These are phyloP conservation scores for Beauveria asiatica DNA, from an alignment of 2,329 filamentous ascomycete genomes.

Conservation along the genomic window DNA sequence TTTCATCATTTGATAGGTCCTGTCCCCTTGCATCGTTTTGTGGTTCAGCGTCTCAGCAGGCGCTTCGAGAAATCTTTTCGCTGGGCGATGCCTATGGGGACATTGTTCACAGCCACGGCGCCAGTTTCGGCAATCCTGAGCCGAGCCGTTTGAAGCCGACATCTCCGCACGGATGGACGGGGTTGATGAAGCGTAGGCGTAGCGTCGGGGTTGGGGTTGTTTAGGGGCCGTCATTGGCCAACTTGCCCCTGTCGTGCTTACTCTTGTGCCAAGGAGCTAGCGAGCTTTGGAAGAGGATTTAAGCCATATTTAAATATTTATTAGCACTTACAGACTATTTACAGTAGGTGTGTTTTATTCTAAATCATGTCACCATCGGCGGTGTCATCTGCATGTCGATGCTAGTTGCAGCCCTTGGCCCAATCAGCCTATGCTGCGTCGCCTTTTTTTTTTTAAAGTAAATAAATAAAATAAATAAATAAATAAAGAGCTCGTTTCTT, in stretches of 20 bases:
- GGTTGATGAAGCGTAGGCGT: not conserved
- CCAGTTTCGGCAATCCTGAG: not conserved
- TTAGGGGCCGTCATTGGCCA: not conserved
- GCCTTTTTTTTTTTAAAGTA: too few species aligned
- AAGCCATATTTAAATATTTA: too few species aligned
- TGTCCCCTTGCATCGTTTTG: not conserved
- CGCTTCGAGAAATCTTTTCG: not conserved
- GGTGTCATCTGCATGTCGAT: too few species aligned
- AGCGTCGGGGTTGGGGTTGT: not conserved
- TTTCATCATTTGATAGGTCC: not conserved
- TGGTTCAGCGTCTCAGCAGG: not conserved
- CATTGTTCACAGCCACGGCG: conserved; percentile 2
- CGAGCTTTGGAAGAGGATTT: not conserved
- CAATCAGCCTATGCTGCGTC: too few species aligned
- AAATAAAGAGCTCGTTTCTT: too few species aligned
- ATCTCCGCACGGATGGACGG: not conserved
- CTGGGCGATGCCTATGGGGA: not conserved
- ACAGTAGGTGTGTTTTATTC: too few species aligned
- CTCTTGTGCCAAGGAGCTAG: not conserved
- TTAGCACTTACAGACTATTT: too few species aligned
- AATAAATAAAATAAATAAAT: too few species aligned
- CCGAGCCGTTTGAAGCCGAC: not conserved
- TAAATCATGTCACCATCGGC: too few species aligned
- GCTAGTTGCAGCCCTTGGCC: too few species aligned
- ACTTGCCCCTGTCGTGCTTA: not conserved